A percentile compares a stretch with the other conserved stretches of the same genome.
Evolutionary conservation across 148 eudicot species (phyloP).

Genomic region (Mesembryanthemum crystallinum): DNA sequence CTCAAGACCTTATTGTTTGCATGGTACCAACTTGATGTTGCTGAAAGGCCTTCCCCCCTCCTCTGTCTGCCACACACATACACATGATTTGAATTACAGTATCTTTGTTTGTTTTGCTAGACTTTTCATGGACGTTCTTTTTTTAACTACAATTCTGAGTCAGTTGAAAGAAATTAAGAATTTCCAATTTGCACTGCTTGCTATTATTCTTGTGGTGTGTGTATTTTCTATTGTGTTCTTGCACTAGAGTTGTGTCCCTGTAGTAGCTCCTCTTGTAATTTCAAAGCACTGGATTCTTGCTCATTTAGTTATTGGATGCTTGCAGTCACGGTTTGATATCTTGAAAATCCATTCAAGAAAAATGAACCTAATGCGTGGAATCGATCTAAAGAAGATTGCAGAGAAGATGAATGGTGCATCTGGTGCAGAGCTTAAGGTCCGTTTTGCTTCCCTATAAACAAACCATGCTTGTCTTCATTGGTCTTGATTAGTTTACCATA

Average conservation of each 20-base stretch:
- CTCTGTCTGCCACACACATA: background rate
- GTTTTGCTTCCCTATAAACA: slow-evolving; percentile 4
- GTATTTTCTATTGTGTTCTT: too few relatives aligned
- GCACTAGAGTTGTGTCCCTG: background rate
- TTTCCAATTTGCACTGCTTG: too few relatives aligned
- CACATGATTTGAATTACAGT: background rate
- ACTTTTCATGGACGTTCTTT: too few relatives aligned
- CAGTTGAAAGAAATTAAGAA: too few relatives aligned
- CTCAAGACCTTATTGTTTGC: background rate
- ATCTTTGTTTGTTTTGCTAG: too few relatives aligned
- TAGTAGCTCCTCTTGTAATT: background rate
- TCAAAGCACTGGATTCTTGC: background rate
- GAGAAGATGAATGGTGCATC: slow-evolving; percentile 84
- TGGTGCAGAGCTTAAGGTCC: slow-evolving; percentile 78
- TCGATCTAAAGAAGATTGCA: slow-evolving; percentile 74
- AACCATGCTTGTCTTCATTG: background rate
- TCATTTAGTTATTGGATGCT: slow-evolving; percentile 1
- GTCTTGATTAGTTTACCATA: background rate
- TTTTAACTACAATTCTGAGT: too few relatives aligned
- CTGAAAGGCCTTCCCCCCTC: background rate
- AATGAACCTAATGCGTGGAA: slow-evolving; percentile 73
- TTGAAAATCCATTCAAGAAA: slow-evolving; percentile 66
- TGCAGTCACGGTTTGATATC: slow-evolving; percentile 64
- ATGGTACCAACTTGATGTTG: background rate
- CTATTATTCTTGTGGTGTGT: too few relatives aligned